Conservation (phyloP, 2,329 filamentous ascomycete species). For the Exophiala bonariae region DNA sequence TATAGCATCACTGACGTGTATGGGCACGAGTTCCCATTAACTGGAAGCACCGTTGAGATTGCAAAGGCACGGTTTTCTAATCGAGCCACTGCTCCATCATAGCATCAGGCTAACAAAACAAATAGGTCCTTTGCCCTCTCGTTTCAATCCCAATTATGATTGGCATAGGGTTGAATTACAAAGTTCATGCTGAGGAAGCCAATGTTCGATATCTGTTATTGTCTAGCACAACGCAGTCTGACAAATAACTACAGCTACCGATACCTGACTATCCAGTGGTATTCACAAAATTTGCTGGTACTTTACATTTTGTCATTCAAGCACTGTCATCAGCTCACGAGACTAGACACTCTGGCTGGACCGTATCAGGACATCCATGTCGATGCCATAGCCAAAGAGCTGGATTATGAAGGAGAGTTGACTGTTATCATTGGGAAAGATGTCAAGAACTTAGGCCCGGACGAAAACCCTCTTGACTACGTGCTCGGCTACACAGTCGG, state of each 20-base stretch:
- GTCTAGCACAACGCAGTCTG: too few relatives aligned
- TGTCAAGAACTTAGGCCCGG: slow-evolving; percentile 54
- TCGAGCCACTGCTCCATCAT: too few relatives aligned
- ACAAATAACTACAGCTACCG: background rate
- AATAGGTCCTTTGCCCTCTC: background rate
- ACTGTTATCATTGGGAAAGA: slow-evolving; percentile 56
- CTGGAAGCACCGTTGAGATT: background rate
- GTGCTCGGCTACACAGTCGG: slow-evolving; percentile 17
- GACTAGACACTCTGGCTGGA: slow-evolving; percentile 32
- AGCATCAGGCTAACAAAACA: too few relatives aligned
- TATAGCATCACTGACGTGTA: background rate
- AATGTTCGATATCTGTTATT: background rate
- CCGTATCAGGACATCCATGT: slow-evolving; percentile 29
- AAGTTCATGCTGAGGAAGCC: slow-evolving; percentile 7
- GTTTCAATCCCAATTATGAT: slow-evolving; percentile 2
- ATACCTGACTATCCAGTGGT: slow-evolving; percentile 10
- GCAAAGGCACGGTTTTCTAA: too few relatives aligned
- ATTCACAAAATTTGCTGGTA: slow-evolving; percentile 39
- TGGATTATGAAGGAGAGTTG: slow-evolving; percentile 61
- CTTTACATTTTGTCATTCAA: slow-evolving; percentile 6
- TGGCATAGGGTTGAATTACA: slow-evolving; percentile 9
- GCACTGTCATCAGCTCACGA: background rate
- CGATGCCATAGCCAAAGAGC: slow-evolving; percentile 22
- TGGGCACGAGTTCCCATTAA: background rate
- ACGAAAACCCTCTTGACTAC: slow-evolving; percentile 44